These are phyloP conservation scores for Oleoguttula mirabilis DNA, from an alignment of 495 filamentous ascomycete species.

Conservation along the genomic window DNA sequence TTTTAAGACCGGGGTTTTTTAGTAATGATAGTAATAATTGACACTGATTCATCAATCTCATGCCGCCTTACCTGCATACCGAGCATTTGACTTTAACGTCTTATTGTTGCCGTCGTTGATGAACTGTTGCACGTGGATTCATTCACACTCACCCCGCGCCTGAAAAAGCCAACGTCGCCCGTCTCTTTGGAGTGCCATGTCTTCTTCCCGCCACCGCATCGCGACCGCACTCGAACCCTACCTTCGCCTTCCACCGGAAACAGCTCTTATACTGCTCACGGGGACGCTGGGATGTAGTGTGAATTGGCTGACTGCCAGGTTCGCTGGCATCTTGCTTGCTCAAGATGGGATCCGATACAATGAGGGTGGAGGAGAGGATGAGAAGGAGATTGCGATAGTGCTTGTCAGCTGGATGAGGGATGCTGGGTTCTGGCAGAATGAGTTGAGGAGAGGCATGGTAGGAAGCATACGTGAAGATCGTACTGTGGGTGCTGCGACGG, in stretches of 20 bases:
- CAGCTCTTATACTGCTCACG: slow-evolving; percentile 59
- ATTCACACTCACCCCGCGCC: too few relatives aligned
- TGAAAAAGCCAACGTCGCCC: too few relatives aligned
- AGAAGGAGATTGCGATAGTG: slow-evolving; percentile 38
- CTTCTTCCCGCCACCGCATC: slow-evolving; percentile 28
- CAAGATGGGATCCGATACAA: not conserved
- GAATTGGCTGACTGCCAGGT: slow-evolving; percentile 31
- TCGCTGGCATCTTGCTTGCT: slow-evolving; percentile 45
- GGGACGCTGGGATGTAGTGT: slow-evolving; percentile 34
- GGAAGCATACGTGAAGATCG: slow-evolving; percentile 10
- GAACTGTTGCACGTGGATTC: too few relatives aligned
- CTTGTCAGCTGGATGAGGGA: slow-evolving; percentile 72
- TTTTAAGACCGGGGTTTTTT: too few relatives aligned
- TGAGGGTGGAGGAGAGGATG: not conserved
- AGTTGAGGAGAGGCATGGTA: slow-evolving; percentile 20
- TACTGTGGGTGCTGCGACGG: not conserved
- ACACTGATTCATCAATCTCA: too few relatives aligned
- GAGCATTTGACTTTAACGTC: too few relatives aligned
- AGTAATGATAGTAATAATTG: too few relatives aligned
- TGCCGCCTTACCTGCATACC: too few relatives aligned
- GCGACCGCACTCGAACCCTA: slow-evolving; percentile 60
- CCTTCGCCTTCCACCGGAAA: slow-evolving; percentile 35
- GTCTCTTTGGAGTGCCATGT: too few relatives aligned
- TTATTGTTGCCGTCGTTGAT: too few relatives aligned
- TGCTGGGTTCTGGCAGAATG: slow-evolving; percentile 55